Evolutionary conservation across 108 stramenopile species (phyloP), one percentile per base, ranked within the genome.

Genomic region (Parietichytrium sp.): DNA sequence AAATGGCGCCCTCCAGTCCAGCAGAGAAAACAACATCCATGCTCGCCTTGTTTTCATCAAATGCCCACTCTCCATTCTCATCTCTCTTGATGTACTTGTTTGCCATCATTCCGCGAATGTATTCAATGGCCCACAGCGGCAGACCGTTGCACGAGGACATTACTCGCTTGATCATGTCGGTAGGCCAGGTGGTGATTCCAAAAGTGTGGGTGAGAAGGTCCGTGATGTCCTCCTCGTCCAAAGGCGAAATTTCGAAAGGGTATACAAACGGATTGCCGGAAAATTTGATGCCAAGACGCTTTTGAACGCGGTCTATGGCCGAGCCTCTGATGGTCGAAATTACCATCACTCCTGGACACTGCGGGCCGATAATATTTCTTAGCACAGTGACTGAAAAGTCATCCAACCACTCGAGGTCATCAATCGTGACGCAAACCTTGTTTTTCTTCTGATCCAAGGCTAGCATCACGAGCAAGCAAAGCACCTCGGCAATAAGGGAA

Each of bases 91-190:
- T 72, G 3, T 72, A 42, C 61, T 72, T 72, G 42, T 72, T 72
- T 27, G 61, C 61, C 23, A 72, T 33, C 61, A 72, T 72, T 72
- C 61, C 61, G 33, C 61, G 61, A 33, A 72, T 42, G 45, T 72
- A 72, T 25, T 72, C 61, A 38, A 72, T 36, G 42, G 61, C 61
- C 61, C 61, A 72, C 61, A 72, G 25, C 6, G 61, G 61, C 10
- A 72, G 33, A 8, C 61, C 61, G 23, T 45, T 36, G 42, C 38
- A 72, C 0, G 61, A 72, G 16, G 10, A 13, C 61, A 72, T 38
- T 42, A 72, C 61, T 6, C 61, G 61, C 61, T 72, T 72, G 3
- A 72, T 72, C 10, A 72, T 72, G 42, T 72, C 38, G 2, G 10
- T 10, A 16, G 61, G 61, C 61, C 61, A 72, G 0, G 33, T 0